These are phyloP conservation scores for Triticum monococcum DNA, from an alignment of 176 grass and related monocot genomes.

Conservation along the genomic window DNA sequence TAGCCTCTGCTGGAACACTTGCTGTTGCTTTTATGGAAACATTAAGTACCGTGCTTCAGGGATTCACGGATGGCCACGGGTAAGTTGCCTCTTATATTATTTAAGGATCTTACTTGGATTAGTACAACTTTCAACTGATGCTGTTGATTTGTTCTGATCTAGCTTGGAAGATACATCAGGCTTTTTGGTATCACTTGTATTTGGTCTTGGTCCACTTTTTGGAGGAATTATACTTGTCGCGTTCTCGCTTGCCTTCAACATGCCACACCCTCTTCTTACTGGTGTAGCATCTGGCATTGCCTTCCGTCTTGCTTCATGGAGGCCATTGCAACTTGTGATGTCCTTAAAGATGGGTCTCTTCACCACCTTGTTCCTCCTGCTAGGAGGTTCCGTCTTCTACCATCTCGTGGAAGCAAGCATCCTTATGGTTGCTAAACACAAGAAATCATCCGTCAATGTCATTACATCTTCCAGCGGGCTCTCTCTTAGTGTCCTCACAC, in stretches of 20 bases:
- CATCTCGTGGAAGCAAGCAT: constrained; percentile 48
- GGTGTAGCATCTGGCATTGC: constrained; percentile 92
- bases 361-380: constrained; percentile 51
- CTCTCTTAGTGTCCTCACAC: constrained; percentile 72
- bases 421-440: constrained; percentile 59
- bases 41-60: constrained; percentile 72
- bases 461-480: constrained; percentile 46
- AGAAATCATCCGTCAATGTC: constrained; percentile 63
- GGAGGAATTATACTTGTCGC: constrained; percentile 82
- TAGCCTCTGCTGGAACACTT: constrained; percentile 92
- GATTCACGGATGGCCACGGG: constrained; percentile 66
- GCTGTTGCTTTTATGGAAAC: constrained; percentile 99
- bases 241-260: constrained; percentile 68
- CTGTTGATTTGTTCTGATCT: constrained; percentile 34
- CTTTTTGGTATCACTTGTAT: constrained; percentile 87
- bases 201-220: constrained; percentile 92
- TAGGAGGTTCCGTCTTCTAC: constrained; percentile 56
- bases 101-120: not conserved
- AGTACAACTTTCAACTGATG: not conserved
- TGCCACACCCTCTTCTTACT: constrained; percentile 85
- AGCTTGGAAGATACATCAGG: constrained; percentile 75
- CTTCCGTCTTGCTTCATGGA: constrained; percentile 85
- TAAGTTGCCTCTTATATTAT: constrained; percentile 31
- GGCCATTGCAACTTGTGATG: constrained; percentile 79
- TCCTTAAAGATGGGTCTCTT: constrained; percentile 80